Evolutionary conservation across 257 asterid genomes (phyloP).

Genomic region (Salvia splendens): DNA sequence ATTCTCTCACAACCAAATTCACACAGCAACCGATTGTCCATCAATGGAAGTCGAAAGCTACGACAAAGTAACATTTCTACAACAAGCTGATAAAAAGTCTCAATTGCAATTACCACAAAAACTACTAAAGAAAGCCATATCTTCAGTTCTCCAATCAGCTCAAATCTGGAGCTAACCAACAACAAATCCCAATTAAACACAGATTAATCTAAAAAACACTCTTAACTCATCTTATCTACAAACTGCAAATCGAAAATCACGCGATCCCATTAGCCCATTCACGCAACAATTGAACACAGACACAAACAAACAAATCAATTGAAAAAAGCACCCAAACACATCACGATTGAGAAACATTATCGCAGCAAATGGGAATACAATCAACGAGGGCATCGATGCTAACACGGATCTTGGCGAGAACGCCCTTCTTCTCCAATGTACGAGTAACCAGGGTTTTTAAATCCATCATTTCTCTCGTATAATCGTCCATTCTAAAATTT

Average conservation of each 20-base stretch:
- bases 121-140: not conserved
- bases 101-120: not conserved
- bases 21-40: not conserved
- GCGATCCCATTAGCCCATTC: constrained; percentile 10
- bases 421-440: constrained; percentile 97
- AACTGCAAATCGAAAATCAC: constrained; percentile 3
- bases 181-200: not conserved
- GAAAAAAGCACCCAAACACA: not conserved
- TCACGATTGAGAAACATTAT: constrained; percentile 18
- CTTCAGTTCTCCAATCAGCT: constrained; percentile 11
- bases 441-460: constrained; percentile 97
- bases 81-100: not conserved
- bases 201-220: not conserved
- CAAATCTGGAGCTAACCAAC: constrained; percentile 21
- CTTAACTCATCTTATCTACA: not conserved
- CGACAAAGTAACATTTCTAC: not conserved
- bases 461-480: constrained; percentile 98
- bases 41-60: not conserved
- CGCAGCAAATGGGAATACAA: not conserved
- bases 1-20: constrained; percentile 2
- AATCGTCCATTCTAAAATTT: constrained; percentile 71
- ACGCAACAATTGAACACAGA: not conserved
- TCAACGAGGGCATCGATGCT: constrained; percentile 33
- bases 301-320: not conserved
- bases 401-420: constrained; percentile 99